phyloP scores from a whole-genome alignment of 139 green algal genomes.

The Trebouxia sp. region DNA sequence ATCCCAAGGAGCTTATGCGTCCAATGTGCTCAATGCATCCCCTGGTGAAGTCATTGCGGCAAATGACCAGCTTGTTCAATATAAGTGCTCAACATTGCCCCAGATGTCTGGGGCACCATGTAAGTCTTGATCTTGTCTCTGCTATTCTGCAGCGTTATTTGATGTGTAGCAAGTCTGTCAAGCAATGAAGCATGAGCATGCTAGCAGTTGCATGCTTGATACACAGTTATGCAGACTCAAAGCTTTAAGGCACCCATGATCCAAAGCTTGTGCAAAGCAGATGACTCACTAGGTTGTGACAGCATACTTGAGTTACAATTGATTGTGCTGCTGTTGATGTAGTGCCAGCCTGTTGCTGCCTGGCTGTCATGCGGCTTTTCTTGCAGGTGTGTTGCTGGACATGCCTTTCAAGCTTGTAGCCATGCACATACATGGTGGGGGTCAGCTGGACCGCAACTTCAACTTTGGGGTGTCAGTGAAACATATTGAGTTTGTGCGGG shows the following conservation, averaged over 20 bases:
- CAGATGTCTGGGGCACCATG: neutral
- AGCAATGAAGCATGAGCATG: slow-evolving; percentile 7
- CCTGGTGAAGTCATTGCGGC: slow-evolving; percentile 8
- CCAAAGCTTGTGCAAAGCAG: slow-evolving; percentile 6
- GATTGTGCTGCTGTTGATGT: slow-evolving; percentile 10
- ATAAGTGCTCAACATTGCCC: slow-evolving; percentile 11
- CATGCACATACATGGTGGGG: neutral
- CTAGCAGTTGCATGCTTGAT: slow-evolving; percentile 14
- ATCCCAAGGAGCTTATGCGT: slow-evolving; percentile 10
- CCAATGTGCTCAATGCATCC: slow-evolving; percentile 14
- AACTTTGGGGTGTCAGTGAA: slow-evolving; percentile 14
- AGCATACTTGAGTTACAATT: slow-evolving; percentile 17
- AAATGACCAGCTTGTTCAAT: slow-evolving; percentile 13
- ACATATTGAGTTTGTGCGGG: slow-evolving; percentile 15
- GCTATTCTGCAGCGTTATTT: slow-evolving; percentile 10
- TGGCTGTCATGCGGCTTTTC: neutral
- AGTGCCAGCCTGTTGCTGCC: neutral
- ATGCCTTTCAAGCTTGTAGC: slow-evolving; percentile 11
- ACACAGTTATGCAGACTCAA: slow-evolving; percentile 12
- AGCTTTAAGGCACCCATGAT: slow-evolving; percentile 10
- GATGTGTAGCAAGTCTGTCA: slow-evolving; percentile 15
- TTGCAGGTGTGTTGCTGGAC: slow-evolving; percentile 10
- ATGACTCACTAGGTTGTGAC: slow-evolving; percentile 11
- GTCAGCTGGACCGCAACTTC: slow-evolving; percentile 8
- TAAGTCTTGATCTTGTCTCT: slow-evolving; percentile 14